Evolutionary conservation across 2,329 filamentous ascomycete genomes (phyloP).

Genomic region (Xylariaceae sp.): DNA sequence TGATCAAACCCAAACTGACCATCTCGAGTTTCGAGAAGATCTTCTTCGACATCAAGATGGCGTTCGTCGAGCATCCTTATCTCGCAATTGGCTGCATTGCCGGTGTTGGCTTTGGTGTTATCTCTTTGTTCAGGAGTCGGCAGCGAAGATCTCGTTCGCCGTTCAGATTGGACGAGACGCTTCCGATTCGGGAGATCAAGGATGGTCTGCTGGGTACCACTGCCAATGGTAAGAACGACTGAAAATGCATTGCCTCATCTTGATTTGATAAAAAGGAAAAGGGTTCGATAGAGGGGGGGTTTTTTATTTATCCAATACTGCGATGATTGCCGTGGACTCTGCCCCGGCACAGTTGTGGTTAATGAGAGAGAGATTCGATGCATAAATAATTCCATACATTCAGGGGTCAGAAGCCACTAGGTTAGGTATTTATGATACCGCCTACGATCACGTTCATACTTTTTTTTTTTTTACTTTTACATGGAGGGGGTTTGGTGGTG

Average conservation of each 20-base stretch:
- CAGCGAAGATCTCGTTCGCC: slow-evolving; percentile 51
- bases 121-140: slow-evolving; percentile 51
- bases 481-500: too few relatives aligned
- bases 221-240: slow-evolving; percentile 49
- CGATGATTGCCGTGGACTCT: slow-evolving; percentile 7
- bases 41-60: slow-evolving; percentile 59
- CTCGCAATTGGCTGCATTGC: slow-evolving; percentile 53
- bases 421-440: too few relatives aligned
- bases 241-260: slow-evolving; percentile 12
- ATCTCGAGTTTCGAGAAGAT: slow-evolving; percentile 65
- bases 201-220: slow-evolving; percentile 57
- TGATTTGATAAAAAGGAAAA: not conserved
- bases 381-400: too few relatives aligned
- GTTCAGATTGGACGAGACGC: slow-evolving; percentile 57
- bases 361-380: too few relatives aligned
- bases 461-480: too few relatives aligned
- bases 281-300: not conserved
- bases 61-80: slow-evolving; percentile 55
- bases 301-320: slow-evolving; percentile 1
- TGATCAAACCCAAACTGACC: slow-evolving; percentile 73
- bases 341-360: too few relatives aligned
- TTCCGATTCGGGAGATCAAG: slow-evolving; percentile 50
- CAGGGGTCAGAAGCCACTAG: too few relatives aligned
- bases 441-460: too few relatives aligned
- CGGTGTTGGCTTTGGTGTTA: slow-evolving; percentile 48